Evolutionary conservation across 2,329 filamentous ascomycete species (phyloP).

Genomic region (Ophiostoma populinum): DNA sequence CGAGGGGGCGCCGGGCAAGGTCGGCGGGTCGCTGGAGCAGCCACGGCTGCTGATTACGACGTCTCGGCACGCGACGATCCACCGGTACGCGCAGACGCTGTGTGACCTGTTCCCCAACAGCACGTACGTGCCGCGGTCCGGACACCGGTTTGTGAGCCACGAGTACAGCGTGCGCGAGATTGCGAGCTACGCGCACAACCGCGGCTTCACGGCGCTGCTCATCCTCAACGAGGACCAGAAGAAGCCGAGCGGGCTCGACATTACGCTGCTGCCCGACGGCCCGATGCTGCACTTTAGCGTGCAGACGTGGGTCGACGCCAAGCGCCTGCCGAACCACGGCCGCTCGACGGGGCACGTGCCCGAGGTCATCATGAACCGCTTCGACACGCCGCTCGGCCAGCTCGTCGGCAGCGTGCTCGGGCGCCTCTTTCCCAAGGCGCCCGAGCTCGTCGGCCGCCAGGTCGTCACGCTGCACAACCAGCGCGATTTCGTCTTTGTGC

Average conservation of each 20-base stretch:
- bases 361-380: slow-evolving; percentile 82
- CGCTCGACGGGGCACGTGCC: slow-evolving; percentile 82
- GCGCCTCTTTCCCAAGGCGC: slow-evolving; percentile 59
- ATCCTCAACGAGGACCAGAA: slow-evolving; percentile 84
- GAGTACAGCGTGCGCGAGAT: slow-evolving; percentile 92
- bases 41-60: slow-evolving; percentile 68
- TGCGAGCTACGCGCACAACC: slow-evolving; percentile 62
- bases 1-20: slow-evolving; percentile 18
- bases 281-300: slow-evolving; percentile 90
- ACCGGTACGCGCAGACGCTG: slow-evolving; percentile 64
- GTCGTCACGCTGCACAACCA: slow-evolving; percentile 90
- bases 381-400: slow-evolving; percentile 80
- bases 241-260: slow-evolving; percentile 60
- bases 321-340: slow-evolving; percentile 72
- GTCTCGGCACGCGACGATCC: slow-evolving; percentile 71
- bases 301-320: slow-evolving; percentile 78
- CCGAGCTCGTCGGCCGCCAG: slow-evolving; percentile 59
- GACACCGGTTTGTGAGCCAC: slow-evolving; percentile 59
- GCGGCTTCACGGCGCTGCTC: slow-evolving; percentile 68
- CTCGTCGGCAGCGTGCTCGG: slow-evolving; percentile 75
- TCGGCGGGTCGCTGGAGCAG: slow-evolving; percentile 28
- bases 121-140: slow-evolving; percentile 73
- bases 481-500: slow-evolving; percentile 87
- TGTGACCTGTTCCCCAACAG: slow-evolving; percentile 70
- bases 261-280: slow-evolving; percentile 68